Base-by-base conservation (phyloP, 2,329 filamentous ascomycete species). In the Colletotrichum filicis region DNA sequence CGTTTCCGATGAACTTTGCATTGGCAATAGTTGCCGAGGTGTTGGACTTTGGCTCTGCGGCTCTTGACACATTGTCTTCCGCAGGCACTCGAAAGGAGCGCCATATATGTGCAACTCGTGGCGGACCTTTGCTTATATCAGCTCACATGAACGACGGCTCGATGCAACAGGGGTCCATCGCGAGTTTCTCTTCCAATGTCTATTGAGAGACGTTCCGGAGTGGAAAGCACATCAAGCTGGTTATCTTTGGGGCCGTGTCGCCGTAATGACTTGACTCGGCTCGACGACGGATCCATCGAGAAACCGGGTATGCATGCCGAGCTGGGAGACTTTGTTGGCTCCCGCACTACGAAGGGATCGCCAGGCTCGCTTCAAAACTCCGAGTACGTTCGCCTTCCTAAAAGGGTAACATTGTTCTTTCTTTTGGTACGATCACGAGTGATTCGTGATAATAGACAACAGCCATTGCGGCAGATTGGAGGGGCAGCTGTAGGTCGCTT, bases 1-100 rank as follows among this genome's bases (percentile, higher is more conserved):
- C 58, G 65, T 68, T 68, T 62, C 69, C 24, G 52, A 72, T 59
- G 58, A 58, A 68, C 65, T 57, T 19, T 68, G 58, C n/a, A 56
- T 56, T 30, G 14, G 22, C 28, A 53, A 55, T 28, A n/a, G n/a
- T 42, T 72, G 65, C 65, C 69, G 69, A 68, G 58, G 58, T 46
- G 52, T 7, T 58, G n/a, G 37, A 28, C 28, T 5, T 52, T 11
- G 49, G 22, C 26, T 42, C 28, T 49, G 42, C 42, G 42, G 42
- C 42, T 49, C 42, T 49, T 49, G 42, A n/a, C 42, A 49, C 42
- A 49, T n/a, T 49, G 19, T 19, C 16, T 49, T 49, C 42, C 7
- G 42, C 42, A n/a, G 42, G 42, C 42, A 49, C 42, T 49, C 42
- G 19, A 49, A 8, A 19, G 19, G 42, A 49, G 19, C 19, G 42